These are phyloP conservation scores for Pseudogymnoascus sp. DNA, from an alignment of 2,329 filamentous ascomycete species.

Conservation along the genomic window DNA sequence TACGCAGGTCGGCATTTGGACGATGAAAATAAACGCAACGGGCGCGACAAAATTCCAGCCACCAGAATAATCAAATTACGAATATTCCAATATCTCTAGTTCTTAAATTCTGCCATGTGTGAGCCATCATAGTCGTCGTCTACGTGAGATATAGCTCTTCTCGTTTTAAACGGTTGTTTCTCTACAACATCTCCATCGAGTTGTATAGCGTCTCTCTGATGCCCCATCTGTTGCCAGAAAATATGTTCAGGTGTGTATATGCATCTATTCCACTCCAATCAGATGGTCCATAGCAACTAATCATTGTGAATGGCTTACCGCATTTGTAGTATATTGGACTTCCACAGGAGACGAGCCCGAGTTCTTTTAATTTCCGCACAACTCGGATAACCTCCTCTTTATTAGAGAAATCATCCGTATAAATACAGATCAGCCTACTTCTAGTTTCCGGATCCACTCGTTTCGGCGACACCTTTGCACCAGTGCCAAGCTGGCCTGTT, in stretches of 20 bases:
- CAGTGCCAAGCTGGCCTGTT: slow-evolving; percentile 60
- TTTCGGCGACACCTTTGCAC: slow-evolving; percentile 63
- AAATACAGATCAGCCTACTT: slow-evolving; percentile 62
- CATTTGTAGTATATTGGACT: slow-evolving; percentile 66
- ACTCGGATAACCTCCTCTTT: slow-evolving; percentile 61
- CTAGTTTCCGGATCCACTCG: slow-evolving; percentile 33
- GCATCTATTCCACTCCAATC: slow-evolving; percentile 42
- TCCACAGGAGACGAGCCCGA: slow-evolving; percentile 48
- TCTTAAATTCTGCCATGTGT: background rate
- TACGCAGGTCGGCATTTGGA: background rate
- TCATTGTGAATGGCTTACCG: slow-evolving; percentile 17
- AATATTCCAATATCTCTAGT: background rate
- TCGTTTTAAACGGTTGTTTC: background rate
- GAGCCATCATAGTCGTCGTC: background rate
- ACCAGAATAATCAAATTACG: background rate
- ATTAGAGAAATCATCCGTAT: slow-evolving; percentile 68
- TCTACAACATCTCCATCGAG: slow-evolving; percentile 32
- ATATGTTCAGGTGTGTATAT: slow-evolving; percentile 59
- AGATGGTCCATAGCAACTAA: background rate
- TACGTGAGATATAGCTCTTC: background rate
- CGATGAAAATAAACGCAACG: background rate
- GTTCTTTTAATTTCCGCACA: slow-evolving; percentile 49
- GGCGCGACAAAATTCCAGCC: background rate
- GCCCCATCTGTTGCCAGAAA: slow-evolving; percentile 51
- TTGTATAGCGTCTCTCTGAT: slow-evolving; percentile 52